Conservation (phyloP, 495 filamentous ascomycete species). For the Daldinia bambusicola region DNA sequence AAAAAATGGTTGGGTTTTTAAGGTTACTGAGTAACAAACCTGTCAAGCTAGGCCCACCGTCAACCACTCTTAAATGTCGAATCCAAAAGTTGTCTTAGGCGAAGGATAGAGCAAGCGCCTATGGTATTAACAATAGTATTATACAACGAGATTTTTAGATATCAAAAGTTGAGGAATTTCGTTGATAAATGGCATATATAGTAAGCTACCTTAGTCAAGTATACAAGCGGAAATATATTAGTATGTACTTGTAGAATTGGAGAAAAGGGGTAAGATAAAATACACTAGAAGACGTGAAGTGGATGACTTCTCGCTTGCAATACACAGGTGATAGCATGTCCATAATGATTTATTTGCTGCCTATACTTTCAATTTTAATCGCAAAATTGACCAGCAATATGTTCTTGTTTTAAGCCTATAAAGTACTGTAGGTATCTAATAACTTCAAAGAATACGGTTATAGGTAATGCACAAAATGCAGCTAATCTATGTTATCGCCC, state of each 20-base stretch:
- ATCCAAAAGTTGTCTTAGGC: not conserved
- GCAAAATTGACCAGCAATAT: not conserved
- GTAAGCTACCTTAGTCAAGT: too few relatives aligned
- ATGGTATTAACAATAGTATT: not conserved
- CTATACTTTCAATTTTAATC: not conserved
- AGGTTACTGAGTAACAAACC: too few relatives aligned
- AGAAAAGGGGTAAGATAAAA: too few relatives aligned
- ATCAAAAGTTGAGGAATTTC: too few relatives aligned
- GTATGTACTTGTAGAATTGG: too few relatives aligned
- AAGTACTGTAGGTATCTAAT: not conserved
- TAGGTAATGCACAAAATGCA: not conserved
- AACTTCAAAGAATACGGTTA: not conserved
- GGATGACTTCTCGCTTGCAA: too few relatives aligned
- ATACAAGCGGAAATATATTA: too few relatives aligned
- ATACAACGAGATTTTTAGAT: too few relatives aligned
- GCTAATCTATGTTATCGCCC: conserved; percentile 5
- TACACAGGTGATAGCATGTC: too few relatives aligned
- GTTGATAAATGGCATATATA: not conserved
- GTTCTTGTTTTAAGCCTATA: not conserved
- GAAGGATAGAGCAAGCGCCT: not conserved
- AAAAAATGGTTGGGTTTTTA: too few relatives aligned
- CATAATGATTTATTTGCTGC: too few relatives aligned
- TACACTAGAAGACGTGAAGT: too few relatives aligned
- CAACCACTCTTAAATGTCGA: not conserved
- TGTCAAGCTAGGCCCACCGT: not conserved